Evolutionary conservation across 768 basidiomycete species (phyloP).

Genomic region (Kwoniella sp.): DNA sequence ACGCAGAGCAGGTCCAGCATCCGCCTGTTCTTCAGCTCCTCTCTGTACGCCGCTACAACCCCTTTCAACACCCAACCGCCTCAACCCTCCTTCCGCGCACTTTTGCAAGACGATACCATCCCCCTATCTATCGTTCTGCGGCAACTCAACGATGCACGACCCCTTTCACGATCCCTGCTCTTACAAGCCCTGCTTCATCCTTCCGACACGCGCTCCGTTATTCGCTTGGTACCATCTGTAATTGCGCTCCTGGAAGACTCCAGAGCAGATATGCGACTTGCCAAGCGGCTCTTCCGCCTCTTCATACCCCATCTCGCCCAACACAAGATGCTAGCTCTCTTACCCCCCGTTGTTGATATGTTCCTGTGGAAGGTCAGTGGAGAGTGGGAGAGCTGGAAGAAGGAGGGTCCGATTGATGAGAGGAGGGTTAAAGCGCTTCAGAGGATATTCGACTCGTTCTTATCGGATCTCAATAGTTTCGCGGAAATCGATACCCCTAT

Average conservation of each 20-base stretch:
- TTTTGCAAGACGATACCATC: not conserved
- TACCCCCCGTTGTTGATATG: slow-evolving; percentile 15
- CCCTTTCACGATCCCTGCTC: not conserved
- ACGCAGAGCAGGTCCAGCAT: not conserved
- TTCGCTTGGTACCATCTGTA: slow-evolving; percentile 19
- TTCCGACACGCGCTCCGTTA: slow-evolving; percentile 10
- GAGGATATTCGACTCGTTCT: slow-evolving; percentile 9
- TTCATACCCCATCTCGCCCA: slow-evolving; percentile 12
- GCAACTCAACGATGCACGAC: not conserved
- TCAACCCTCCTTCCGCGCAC: not conserved
- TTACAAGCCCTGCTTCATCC: not conserved
- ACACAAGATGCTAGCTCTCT: slow-evolving; percentile 24
- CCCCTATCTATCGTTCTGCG: not conserved
- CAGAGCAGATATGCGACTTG: not conserved
- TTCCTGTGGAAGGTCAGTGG: slow-evolving; percentile 2
- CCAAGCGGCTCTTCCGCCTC: not conserved
- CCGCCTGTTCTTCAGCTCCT: not conserved
- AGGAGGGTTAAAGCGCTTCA: not conserved
- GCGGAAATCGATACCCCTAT: not conserved
- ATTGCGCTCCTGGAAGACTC: slow-evolving; percentile 1
- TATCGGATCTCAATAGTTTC: slow-evolving; percentile 13
- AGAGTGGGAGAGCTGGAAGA: slow-evolving; percentile 3
- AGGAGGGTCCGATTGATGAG: not conserved
- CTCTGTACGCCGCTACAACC: not conserved
- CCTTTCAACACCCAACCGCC: not conserved